phyloP scores from a whole-genome alignment of 2,329 filamentous ascomycete species.

The Cercospora nicotianae region DNA sequence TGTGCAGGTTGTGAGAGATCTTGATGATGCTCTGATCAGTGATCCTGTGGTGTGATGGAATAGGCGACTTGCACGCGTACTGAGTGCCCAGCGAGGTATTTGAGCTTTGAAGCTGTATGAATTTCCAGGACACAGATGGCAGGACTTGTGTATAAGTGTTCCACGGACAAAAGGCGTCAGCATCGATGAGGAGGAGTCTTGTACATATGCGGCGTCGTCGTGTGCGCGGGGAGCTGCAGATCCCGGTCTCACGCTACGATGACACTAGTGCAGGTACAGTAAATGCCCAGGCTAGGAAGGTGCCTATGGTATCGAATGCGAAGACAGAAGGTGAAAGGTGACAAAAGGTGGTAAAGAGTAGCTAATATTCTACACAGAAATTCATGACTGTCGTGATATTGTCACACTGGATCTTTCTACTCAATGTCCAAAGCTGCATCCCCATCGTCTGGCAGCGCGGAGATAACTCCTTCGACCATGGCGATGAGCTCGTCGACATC shows the following conservation, averaged over 20 bases:
- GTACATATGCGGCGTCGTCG: background rate
- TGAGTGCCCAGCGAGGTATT: background rate
- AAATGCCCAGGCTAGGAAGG: conserved; percentile 8
- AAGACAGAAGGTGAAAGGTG: background rate
- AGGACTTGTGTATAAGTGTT: background rate
- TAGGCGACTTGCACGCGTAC: background rate
- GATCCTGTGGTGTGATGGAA: background rate
- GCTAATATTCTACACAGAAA: conserved; percentile 1
- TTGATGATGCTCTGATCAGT: background rate
- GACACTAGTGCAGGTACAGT: conserved; percentile 10
- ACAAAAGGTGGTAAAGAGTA: background rate
- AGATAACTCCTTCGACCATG: conserved; percentile 73
- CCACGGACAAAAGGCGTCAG: background rate
- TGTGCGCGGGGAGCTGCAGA: conserved; percentile 1
- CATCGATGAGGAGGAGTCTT: background rate
- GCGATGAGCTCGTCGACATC: conserved; percentile 80
- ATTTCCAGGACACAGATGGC: background rate
- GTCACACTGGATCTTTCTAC: conserved; percentile 18
- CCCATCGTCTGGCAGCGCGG: conserved; percentile 60
- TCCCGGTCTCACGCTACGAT: conserved; percentile 2
- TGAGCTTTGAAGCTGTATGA: background rate
- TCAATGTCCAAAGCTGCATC: conserved; percentile 35
- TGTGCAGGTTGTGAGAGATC: background rate
- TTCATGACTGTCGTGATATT: background rate
- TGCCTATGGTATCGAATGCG: background rate